A percentile compares a stretch with the other conserved stretches of the same genome.
These are phyloP conservation scores for Diaporthe batatas DNA, from an alignment of 2,329 filamentous ascomycete genomes.

Conservation along the genomic window DNA sequence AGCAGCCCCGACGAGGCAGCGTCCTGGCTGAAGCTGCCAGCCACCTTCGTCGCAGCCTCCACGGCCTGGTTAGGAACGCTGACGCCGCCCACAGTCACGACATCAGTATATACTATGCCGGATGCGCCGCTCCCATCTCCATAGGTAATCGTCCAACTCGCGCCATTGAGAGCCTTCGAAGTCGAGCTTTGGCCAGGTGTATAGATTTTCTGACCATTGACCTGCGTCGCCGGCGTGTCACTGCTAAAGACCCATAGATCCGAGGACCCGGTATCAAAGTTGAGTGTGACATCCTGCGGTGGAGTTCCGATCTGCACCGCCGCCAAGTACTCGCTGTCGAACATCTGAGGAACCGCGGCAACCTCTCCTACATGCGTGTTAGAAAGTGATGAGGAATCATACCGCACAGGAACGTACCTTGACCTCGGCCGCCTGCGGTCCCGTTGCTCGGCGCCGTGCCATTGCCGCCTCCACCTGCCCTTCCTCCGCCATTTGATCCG, in stretches of 20 bases:
- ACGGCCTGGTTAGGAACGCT: slow-evolving; percentile 73
- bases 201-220: slow-evolving; percentile 69
- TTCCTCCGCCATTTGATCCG: neutral
- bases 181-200: slow-evolving; percentile 58
- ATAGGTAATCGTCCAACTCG: slow-evolving; percentile 71
- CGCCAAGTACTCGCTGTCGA: slow-evolving; percentile 65
- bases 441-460: slow-evolving; percentile 29
- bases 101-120: slow-evolving; percentile 74
- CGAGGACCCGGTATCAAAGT: slow-evolving; percentile 77
- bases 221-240: slow-evolving; percentile 61
- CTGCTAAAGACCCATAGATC: slow-evolving; percentile 79
- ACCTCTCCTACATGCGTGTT: slow-evolving; percentile 52
- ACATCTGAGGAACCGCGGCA: slow-evolving; percentile 58
- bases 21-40: slow-evolving; percentile 54
- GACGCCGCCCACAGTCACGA: slow-evolving; percentile 70
- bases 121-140: slow-evolving; percentile 73
- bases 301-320: slow-evolving; percentile 71
- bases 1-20: slow-evolving; percentile 59
- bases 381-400: slow-evolving; percentile 33
- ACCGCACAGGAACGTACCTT: slow-evolving; percentile 37
- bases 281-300: slow-evolving; percentile 68
- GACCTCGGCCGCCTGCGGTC: slow-evolving; percentile 32
- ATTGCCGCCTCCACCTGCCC: slow-evolving; percentile 22
- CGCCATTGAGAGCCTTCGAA: slow-evolving; percentile 55
- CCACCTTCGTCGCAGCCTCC: slow-evolving; percentile 71